Base-by-base conservation (phyloP, 2,329 filamentous ascomycete genomes). In the Cadophora gregata region DNA sequence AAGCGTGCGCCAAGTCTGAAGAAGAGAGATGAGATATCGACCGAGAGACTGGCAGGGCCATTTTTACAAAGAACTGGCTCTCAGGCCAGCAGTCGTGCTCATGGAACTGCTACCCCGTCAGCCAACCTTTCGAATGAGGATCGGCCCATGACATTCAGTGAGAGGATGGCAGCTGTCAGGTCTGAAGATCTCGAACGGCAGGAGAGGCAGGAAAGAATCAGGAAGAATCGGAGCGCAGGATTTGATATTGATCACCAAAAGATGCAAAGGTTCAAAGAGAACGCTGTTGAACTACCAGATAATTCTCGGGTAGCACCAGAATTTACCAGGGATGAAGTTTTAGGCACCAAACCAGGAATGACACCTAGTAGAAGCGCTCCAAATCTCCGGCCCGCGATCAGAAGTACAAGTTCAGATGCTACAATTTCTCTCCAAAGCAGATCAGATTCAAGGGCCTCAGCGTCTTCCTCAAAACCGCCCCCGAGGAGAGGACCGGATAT, bases 91-190 rank as follows among this genome's bases (percentile, higher is more conserved):
- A 71, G 59, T 62, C 70, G 70, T 31, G 36, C 60, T 25, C 59
- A 64, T 56, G 69, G 63, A 38, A 59, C 62, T 16, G 61, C 64
- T 9, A 60, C 61, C 24, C 67, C 72, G 24, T 69, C 69, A 45
- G 70, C 73, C 33, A 69, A 68, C 14, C 63, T 66, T 14, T 61
- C 73, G 53, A 69, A 68, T 55, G 71, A 72, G 21, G 66, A 78
- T 72, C 89, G 88, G 73, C 75, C 73, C 84, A 73, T 72, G 67
- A 71, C 88, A 63, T 99, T 98, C 79, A 97, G 92, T 75, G 93
- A 98, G 78, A 85, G 94, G 56, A 86, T 99, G 68, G 90, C 92
- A 1, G 88, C 92, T 59, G 90, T 88, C 45, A 87, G 88, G 69
- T 80, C 77, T 1, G 82, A 88, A 50, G 88, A 90, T 66, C 77